Conservation (phyloP, 768 basidiomycete genomes). For the Leucosporidium creatinivorum region DNA sequence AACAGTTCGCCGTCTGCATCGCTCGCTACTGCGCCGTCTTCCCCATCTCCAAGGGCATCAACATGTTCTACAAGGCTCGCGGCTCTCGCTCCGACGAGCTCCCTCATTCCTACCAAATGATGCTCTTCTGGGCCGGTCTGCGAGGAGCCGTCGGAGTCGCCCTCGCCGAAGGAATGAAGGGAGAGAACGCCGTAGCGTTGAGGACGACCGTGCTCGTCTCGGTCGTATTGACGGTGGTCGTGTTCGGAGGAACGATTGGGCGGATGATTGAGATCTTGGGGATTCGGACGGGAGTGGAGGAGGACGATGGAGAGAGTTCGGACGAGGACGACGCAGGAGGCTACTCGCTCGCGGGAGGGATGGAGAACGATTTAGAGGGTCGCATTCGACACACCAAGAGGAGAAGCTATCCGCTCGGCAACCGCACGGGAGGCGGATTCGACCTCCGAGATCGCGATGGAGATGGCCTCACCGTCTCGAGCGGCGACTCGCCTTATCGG, state of each 20-base stretch:
- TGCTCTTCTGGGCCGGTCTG: constrained; percentile 98
- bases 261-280: constrained; percentile 97
- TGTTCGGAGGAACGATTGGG: constrained; percentile 95
- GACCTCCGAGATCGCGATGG: not conserved
- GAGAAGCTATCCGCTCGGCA: constrained; percentile 3
- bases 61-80: constrained; percentile 77
- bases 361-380: constrained; percentile 11
- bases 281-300: constrained; percentile 88
- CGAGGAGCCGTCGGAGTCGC: constrained; percentile 97
- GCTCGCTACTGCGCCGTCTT: constrained; percentile 94
- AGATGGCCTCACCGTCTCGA: no score
- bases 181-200: constrained; percentile 78
- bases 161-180: constrained; percentile 88
- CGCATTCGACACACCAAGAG: not conserved
- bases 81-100: constrained; percentile 84
- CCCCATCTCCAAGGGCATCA: constrained; percentile 89
- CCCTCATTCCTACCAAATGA: constrained; percentile 98
- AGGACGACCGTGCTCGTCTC: constrained; percentile 91
- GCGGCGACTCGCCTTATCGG: constrained; percentile 7
- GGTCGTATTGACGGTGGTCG: constrained; percentile 84
- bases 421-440: not conserved
- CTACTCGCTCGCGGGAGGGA: constrained; percentile 19
- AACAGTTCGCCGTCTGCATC: constrained; percentile 71
- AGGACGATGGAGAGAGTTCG: constrained; percentile 61
- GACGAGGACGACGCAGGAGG: constrained; percentile 43